phyloP scores from a whole-genome alignment of 352 stramenopile species.

The Globisporangium polare region DNA sequence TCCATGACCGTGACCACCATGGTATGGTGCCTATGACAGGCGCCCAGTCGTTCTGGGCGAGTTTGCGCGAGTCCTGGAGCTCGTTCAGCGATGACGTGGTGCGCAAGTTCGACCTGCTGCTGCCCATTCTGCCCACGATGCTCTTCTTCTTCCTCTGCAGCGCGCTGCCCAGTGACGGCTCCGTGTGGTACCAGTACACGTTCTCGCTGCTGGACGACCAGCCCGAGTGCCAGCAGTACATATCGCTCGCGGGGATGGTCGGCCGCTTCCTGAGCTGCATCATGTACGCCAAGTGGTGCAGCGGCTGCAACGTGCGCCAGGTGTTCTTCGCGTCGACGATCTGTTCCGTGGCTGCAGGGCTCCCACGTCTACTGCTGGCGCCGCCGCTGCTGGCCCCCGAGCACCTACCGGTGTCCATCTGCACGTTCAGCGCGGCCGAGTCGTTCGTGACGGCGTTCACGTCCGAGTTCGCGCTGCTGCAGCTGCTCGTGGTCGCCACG shows the following conservation, averaged over 20 bases:
- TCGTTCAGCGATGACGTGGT: constrained; percentile 44
- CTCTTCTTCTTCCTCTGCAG: constrained; percentile 83
- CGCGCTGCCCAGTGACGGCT: constrained; percentile 56
- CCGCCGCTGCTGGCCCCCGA: constrained; percentile 31
- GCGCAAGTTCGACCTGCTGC: constrained; percentile 43
- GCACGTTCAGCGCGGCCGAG: constrained; percentile 58
- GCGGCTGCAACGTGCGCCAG: constrained; percentile 54
- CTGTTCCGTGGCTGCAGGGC: constrained; percentile 51
- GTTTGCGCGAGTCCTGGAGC: constrained; percentile 26
- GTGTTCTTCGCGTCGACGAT: constrained; percentile 78
- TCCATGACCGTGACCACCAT: background rate
- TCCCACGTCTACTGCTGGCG: constrained; percentile 61
- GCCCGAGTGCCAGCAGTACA: constrained; percentile 73
- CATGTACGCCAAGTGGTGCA: constrained; percentile 69
- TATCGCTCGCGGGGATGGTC: constrained; percentile 59
- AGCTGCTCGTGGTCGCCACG: constrained; percentile 79
- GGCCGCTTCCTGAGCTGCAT: constrained; percentile 69
- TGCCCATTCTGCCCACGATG: constrained; percentile 62
- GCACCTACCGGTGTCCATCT: constrained; percentile 57
- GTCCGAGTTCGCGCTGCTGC: constrained; percentile 73
- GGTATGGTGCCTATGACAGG: background rate
- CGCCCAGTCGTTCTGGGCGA: constrained; percentile 14
- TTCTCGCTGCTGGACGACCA: constrained; percentile 53
- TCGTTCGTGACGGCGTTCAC: constrained; percentile 79
- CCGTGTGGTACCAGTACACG: constrained; percentile 82